These are phyloP conservation scores for Cryphonectria nitschkei DNA, from an alignment of 2,329 filamentous ascomycete species.

Conservation along the genomic window DNA sequence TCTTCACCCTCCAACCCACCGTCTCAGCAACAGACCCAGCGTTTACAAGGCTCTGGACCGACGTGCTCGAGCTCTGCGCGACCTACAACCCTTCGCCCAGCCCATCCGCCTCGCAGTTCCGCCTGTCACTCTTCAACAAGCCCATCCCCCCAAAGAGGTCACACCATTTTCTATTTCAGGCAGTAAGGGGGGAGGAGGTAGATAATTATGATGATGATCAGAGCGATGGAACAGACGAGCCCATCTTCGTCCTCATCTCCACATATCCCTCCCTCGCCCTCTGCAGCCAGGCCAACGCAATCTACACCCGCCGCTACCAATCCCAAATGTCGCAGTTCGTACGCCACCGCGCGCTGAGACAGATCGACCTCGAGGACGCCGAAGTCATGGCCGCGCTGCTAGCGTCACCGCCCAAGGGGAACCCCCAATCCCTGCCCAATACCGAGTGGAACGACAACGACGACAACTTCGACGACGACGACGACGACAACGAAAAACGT, in stretches of 20 bases:
- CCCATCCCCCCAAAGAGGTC: conserved; percentile 10
- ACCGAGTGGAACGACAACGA: not conserved
- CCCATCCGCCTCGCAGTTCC: conserved; percentile 12
- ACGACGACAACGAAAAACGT: not conserved
- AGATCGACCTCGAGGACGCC: conserved; percentile 26
- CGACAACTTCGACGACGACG: too few relatives aligned
- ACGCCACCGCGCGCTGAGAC: conserved; percentile 16
- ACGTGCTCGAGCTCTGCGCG: conserved; percentile 27
- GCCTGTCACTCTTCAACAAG: conserved; percentile 15
- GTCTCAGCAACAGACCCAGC: conserved; percentile 20
- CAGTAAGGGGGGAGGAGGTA: not conserved
- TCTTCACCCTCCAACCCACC: conserved; percentile 26
- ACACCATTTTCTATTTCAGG: conserved; percentile 29
- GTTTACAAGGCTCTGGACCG: conserved; percentile 23
- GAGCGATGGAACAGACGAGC: not conserved
- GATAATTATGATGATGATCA: not conserved
- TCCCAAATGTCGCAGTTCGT: conserved; percentile 19
- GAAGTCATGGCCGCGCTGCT: conserved; percentile 24
- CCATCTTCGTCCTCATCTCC: conserved; percentile 26
- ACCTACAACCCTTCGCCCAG: conserved; percentile 20
- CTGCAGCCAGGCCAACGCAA: conserved; percentile 26
- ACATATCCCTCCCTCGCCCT: conserved; percentile 27
- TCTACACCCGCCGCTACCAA: conserved; percentile 22
- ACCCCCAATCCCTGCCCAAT: not conserved
- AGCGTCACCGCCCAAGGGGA: not conserved